Evolutionary conservation across 148 eudicot genomes (phyloP).

Genomic region (Chenopodium album): DNA sequence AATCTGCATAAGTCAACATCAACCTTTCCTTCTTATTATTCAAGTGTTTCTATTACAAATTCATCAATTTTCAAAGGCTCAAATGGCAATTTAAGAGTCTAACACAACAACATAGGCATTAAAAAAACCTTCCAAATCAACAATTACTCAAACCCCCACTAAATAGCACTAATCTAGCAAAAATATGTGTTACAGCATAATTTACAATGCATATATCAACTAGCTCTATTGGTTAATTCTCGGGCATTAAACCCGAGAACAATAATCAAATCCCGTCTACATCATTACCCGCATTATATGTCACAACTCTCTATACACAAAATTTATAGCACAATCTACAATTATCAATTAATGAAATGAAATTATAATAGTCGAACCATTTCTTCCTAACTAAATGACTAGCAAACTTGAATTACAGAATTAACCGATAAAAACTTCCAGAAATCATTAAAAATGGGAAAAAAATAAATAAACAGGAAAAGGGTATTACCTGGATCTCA

Average conservation of each 20-base stretch:
- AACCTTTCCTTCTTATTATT: too few species aligned
- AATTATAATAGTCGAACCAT: too few species aligned
- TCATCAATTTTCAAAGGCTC: too few species aligned
- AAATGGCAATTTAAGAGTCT: background rate
- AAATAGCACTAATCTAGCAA: background rate
- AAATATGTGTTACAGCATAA: too few species aligned
- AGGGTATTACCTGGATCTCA: conserved; percentile 33
- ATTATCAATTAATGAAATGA: too few species aligned
- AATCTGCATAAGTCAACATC: too few species aligned
- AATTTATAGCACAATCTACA: background rate
- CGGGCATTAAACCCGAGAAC: background rate
- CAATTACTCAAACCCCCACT: background rate
- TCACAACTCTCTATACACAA: too few species aligned
- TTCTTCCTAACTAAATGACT: background rate
- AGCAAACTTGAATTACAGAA: background rate
- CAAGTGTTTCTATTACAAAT: too few species aligned
- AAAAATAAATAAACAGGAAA: background rate
- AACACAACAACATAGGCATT: background rate
- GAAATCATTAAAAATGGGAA: background rate
- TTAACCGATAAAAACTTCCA: background rate
- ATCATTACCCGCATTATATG: too few species aligned
- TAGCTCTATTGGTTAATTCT: background rate
- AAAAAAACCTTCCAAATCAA: background rate
- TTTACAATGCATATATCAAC: background rate
- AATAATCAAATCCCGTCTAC: background rate